Conservation (phyloP, 371 early-diverging fungal genomes). For the Entomophthora muscae region DNA sequence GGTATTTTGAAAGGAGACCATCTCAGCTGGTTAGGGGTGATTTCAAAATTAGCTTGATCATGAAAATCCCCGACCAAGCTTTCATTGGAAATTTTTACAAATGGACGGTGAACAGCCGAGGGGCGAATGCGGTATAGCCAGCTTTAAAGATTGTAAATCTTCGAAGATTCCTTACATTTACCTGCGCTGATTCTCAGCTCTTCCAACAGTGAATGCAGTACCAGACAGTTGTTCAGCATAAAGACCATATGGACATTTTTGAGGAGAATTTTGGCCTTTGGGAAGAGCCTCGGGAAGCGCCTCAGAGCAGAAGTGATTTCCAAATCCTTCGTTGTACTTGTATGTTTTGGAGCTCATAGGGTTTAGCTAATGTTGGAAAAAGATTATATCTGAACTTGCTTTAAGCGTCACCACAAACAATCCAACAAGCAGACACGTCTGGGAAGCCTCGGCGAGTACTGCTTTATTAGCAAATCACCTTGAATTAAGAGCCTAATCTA, state of each 20-base stretch:
- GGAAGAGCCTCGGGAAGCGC: slow-evolving; percentile 78
- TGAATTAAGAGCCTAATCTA: neutral
- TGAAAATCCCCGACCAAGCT: slow-evolving; percentile 33
- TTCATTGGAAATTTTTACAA: slow-evolving; percentile 17
- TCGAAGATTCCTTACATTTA: slow-evolving; percentile 13
- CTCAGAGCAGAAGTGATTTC: slow-evolving; percentile 70
- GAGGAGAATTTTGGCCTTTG: slow-evolving; percentile 82
- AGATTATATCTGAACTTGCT: neutral
- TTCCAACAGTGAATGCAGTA: slow-evolving; percentile 83
- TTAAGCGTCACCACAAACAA: neutral
- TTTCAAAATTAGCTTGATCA: slow-evolving; percentile 19
- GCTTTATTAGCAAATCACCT: neutral
- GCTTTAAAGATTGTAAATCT: slow-evolving; percentile 16
- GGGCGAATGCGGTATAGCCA: slow-evolving; percentile 95
- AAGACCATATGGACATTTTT: slow-evolving; percentile 72
- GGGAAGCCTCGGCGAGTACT: neutral
- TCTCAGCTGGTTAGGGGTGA: slow-evolving; percentile 77
- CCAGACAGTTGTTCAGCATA: slow-evolving; percentile 93
- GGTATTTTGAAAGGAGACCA: slow-evolving; percentile 86
- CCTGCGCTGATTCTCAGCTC: slow-evolving; percentile 69
- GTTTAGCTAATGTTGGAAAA: neutral
- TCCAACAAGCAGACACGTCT: neutral
- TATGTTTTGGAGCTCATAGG: slow-evolving; percentile 12
- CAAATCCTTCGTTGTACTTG: slow-evolving; percentile 49
- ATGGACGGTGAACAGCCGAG: slow-evolving; percentile 74